A percentile compares a stretch with the other conserved stretches of the same genome.
These are phyloP conservation scores for Trichosporon sp. DNA, from an alignment of 1,284 basidiomycete species.

Conservation along the genomic window DNA sequence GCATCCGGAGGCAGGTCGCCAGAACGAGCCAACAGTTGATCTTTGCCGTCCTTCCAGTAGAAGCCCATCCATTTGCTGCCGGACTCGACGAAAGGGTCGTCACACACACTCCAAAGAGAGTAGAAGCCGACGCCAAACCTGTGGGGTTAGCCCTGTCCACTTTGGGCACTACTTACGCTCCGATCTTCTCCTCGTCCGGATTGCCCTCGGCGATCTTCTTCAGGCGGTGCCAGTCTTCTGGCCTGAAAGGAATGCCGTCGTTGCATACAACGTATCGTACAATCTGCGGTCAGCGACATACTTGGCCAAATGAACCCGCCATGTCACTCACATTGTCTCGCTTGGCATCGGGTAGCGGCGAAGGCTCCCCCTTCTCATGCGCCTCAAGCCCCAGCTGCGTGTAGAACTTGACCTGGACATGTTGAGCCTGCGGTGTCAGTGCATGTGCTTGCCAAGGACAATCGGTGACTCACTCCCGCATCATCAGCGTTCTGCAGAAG, in stretches of 20 bases:
- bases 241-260: conserved; percentile 71
- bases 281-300: conserved; percentile 33
- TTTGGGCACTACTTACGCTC: conserved; percentile 34
- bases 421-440: conserved; percentile 54
- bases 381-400: conserved; percentile 58
- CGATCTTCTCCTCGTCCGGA: conserved; percentile 55
- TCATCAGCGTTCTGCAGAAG: conserved; percentile 94
- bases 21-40: conserved; percentile 73
- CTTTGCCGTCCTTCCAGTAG: conserved; percentile 90
- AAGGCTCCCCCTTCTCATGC: conserved; percentile 42
- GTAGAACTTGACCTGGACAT: conserved; percentile 77
- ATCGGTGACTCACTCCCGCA: conserved; percentile 55
- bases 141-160: not conserved
- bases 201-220: conserved; percentile 63
- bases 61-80: conserved; percentile 93
- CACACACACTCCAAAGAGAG: conserved; percentile 55
- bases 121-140: conserved; percentile 55
- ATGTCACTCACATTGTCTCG: conserved; percentile 52
- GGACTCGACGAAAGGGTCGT: conserved; percentile 87
- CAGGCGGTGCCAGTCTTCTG: conserved; percentile 78
- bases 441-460: not conserved
- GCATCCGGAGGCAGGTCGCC: conserved; percentile 59
- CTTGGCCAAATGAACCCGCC: not conserved
- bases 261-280: conserved; percentile 65
- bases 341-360: conserved; percentile 58